Percentiles rank a stretch among this genome's conserved stretches.
Conservation (phyloP, 2,329 filamentous ascomycete species). For the Trichoderma oligosporum region DNA sequence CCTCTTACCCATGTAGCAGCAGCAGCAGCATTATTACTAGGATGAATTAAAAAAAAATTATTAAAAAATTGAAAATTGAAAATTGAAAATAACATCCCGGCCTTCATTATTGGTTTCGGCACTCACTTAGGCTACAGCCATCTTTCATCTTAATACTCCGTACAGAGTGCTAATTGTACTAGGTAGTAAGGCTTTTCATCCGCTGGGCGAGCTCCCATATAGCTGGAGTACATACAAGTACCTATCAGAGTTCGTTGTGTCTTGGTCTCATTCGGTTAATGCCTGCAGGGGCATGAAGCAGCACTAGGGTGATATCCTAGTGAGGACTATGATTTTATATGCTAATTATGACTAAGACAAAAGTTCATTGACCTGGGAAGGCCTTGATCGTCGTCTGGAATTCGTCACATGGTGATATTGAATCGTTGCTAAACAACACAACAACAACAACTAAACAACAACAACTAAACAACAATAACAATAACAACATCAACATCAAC, state of each 20-base stretch:
- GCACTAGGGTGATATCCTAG: constrained; percentile 10
- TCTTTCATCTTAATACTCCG: too few species aligned
- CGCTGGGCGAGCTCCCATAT: too few species aligned
- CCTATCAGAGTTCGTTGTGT: neutral
- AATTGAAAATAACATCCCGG: too few species aligned
- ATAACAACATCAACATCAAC: neutral
- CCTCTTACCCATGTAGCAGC: too few species aligned
- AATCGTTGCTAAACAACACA: neutral
- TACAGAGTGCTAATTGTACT: too few species aligned
- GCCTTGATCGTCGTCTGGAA: constrained; percentile 13
- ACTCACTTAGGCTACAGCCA: too few species aligned
- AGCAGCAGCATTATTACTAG: too few species aligned
- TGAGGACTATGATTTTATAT: neutral
- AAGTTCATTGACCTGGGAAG: neutral
- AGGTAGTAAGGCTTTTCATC: too few species aligned
- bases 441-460: neutral
- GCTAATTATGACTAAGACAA: constrained; percentile 16
- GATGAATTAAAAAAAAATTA: too few species aligned
- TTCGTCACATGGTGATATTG: constrained; percentile 8
- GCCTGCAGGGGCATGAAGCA: constrained; percentile 13
- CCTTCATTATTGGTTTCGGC: too few species aligned
- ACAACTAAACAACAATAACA: constrained; percentile 1
- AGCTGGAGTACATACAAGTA: too few species aligned
- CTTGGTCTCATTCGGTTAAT: constrained; percentile 2
- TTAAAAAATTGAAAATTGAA: too few species aligned